These are phyloP conservation scores for Sindora glabra DNA, from an alignment of 306 rosid genomes.

Conservation along the genomic window DNA sequence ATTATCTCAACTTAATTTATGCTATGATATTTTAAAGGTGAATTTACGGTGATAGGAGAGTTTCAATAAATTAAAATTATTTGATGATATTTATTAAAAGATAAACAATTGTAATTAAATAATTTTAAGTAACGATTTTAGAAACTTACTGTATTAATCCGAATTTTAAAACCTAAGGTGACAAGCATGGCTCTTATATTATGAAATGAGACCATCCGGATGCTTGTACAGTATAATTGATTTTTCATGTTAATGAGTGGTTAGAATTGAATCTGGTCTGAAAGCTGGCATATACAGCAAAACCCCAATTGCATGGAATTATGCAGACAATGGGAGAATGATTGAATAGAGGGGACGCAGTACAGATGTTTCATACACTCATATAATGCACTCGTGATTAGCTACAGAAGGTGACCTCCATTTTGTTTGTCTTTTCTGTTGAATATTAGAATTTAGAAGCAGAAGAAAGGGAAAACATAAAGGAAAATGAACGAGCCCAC, in stretches of 20 bases:
- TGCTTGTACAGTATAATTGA: neutral
- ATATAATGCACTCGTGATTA: neutral
- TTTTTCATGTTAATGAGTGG: neutral
- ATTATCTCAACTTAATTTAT: too few relatives aligned
- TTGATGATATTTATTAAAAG: too few relatives aligned
- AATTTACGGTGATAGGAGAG: too few relatives aligned
- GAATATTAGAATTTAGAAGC: neutral
- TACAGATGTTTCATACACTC: too few relatives aligned
- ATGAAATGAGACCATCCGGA: too few relatives aligned
- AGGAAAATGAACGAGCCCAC: neutral
- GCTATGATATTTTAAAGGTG: too few relatives aligned
- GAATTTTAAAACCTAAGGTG: too few relatives aligned
- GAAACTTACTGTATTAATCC: too few relatives aligned
- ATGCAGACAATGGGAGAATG: neutral
- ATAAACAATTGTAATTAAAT: too few relatives aligned
- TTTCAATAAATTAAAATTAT: too few relatives aligned
- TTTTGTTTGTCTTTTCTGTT: neutral
- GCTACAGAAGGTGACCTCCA: neutral
- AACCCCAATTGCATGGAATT: slow-evolving; percentile 1
- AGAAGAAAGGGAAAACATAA: neutral
- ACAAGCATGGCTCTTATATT: too few relatives aligned
- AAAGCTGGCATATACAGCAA: neutral
- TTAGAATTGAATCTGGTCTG: neutral
- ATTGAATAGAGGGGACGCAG: neutral
- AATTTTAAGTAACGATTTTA: too few relatives aligned